Conservation (phyloP, 2,329 filamentous ascomycete species). For the Botryotinia globosa region DNA sequence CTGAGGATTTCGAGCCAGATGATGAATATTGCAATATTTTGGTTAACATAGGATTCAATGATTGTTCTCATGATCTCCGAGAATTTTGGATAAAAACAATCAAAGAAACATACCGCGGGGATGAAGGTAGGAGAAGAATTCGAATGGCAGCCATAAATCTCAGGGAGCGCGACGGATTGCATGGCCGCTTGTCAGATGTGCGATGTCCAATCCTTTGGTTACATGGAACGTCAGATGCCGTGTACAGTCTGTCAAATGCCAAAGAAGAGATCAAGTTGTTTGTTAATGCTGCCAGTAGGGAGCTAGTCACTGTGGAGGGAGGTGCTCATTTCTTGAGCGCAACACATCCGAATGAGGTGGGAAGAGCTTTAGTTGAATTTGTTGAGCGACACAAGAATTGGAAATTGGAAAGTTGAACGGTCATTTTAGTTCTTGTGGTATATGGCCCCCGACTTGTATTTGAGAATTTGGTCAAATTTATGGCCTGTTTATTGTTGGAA, state of each 20-base stretch:
- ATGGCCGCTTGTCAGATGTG: constrained; percentile 47
- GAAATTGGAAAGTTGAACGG: neutral
- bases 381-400: constrained; percentile 4
- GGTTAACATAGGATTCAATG: constrained; percentile 46
- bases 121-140: constrained; percentile 50
- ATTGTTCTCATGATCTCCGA: constrained; percentile 40
- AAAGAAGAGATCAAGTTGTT: constrained; percentile 52
- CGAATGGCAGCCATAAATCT: constrained; percentile 47
- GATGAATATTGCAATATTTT: constrained; percentile 48
- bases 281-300: constrained; percentile 45
- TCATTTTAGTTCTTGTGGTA: neutral
- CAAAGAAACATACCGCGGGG: constrained; percentile 47
- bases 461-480: neutral
- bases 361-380: constrained; percentile 24
- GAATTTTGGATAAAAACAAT: constrained; percentile 49
- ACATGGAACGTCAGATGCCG: constrained; percentile 45
- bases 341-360: constrained; percentile 22
- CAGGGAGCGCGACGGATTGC: constrained; percentile 48
- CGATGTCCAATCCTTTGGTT: constrained; percentile 51
- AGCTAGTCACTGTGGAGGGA: constrained; percentile 44
- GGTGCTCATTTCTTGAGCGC: constrained; percentile 51
- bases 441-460: neutral
- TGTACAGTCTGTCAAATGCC: constrained; percentile 44
- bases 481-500: neutral
- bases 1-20: constrained; percentile 48